Base-by-base conservation (phyloP, 2,329 filamentous ascomycete species). In the Fusarium pseudoanthophilum region DNA sequence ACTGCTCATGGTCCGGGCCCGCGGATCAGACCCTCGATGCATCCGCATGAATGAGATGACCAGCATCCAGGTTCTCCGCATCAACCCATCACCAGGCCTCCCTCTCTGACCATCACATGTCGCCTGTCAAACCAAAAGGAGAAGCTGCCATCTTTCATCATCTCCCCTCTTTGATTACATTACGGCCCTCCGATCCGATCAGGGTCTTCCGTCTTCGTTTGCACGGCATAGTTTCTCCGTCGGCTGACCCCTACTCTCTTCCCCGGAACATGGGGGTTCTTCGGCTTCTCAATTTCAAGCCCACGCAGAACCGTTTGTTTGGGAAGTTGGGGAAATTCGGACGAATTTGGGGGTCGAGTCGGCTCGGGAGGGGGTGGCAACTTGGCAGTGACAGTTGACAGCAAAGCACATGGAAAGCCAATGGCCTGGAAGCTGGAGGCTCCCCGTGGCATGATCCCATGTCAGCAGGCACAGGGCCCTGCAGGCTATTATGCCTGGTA, bases 41-140 rank as follows among this genome's bases (percentile, higher is more conserved):
- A 75, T 71, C 63, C 73, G 63, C 72, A 71, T 64, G 49, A 65
- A 69, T 65, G 46, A 73, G 66, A 76, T 73, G 61, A 48, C 60
- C 45, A 65, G 46, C 36, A 52, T 42, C 67, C 61, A 69, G 74
- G 71, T 67, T 74, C 72, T 74, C 74, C 65, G 72, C 74, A 77
- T 77, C 72, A 77, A 68, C 51, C 70, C 72, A 77, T 77, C 75
- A 77, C 61, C 68, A 66, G 74, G 55, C 46, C 71, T 40, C 62
- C 46, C 46, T 64, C 68, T 55, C 58, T 62, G 28, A 34, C 63
- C 60, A 67, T 75, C 75, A 77, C 75, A 75, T 75, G 75, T 46
- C 34, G 55, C 61, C 36, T 61, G 45, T 56, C 66, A 65, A 73
- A 40, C 74, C 65, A 34, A 73, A 63, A 63, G 16, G 26, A 74